Conservation (phyloP, 768 basidiomycete genomes). For the Strobilomyces dryophilus region DNA sequence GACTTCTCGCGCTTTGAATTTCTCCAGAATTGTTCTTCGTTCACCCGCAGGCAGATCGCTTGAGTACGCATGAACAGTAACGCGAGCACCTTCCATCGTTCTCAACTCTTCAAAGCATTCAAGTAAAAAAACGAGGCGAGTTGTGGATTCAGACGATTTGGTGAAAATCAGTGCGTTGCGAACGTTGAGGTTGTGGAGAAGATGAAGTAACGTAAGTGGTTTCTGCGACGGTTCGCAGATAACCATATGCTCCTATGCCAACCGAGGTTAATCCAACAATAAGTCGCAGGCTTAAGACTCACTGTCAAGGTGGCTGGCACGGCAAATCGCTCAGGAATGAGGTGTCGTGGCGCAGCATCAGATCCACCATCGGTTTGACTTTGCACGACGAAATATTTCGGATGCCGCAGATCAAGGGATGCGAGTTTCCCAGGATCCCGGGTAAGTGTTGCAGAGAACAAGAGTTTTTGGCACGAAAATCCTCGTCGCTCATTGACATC, state of each 20-base stretch:
- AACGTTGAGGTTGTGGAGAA: constrained; percentile 61
- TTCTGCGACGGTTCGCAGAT: constrained; percentile 77
- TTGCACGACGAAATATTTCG: constrained; percentile 88
- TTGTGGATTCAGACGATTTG: constrained; percentile 91
- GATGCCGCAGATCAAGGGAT: constrained; percentile 68
- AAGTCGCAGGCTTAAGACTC: constrained; percentile 15
- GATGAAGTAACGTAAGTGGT: constrained; percentile 84
- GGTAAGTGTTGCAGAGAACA: constrained; percentile 96
- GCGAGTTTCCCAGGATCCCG: constrained; percentile 92
- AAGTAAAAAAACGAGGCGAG: constrained; percentile 75
- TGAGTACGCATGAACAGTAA: constrained; percentile 72
- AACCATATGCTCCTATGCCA: constrained; percentile 76
- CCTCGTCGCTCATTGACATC: constrained; percentile 56
- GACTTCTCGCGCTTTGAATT: constrained; percentile 77
- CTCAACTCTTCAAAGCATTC: constrained; percentile 69
- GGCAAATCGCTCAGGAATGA: constrained; percentile 72
- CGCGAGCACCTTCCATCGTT: constrained; percentile 15
- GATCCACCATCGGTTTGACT: constrained; percentile 35
- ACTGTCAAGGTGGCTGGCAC: constrained; percentile 79
- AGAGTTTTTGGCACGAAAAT: constrained; percentile 84
- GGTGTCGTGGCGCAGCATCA: constrained; percentile 41
- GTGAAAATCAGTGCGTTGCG: constrained; percentile 87
- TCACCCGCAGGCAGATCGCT: constrained; percentile 76
- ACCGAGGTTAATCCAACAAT: constrained; percentile 2
- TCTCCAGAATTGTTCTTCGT: constrained; percentile 70